These are phyloP conservation scores for Larix kaempferi DNA, from an alignment of 75 land plant species.

Conservation along the genomic window DNA sequence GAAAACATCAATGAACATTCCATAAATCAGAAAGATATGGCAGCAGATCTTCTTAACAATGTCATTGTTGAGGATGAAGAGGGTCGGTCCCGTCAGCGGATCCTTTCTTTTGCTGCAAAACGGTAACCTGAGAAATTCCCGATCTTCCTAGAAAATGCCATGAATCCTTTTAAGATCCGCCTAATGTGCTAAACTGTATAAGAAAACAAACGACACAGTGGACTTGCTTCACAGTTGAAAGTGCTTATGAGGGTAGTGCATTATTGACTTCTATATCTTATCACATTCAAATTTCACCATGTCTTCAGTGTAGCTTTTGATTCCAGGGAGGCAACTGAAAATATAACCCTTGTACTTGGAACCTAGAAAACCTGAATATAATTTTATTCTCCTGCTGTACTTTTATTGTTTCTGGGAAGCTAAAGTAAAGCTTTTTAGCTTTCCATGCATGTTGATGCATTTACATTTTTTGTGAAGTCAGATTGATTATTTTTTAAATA, in stretches of 20 bases:
- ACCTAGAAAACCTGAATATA: neutral
- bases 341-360: neutral
- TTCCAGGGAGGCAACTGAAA: neutral
- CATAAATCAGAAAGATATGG: conserved; percentile 41
- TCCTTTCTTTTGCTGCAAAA: conserved; percentile 92
- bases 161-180: neutral
- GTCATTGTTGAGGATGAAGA: conserved; percentile 86
- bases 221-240: neutral
- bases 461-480: neutral
- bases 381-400: neutral
- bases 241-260: neutral
- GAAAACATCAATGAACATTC: conserved; percentile 21
- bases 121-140: conserved; percentile 30
- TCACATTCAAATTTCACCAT: neutral
- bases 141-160: neutral
- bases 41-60: conserved; percentile 77
- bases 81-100: conserved; percentile 82
- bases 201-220: neutral
- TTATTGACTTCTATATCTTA: neutral
- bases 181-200: neutral
- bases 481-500: neutral
- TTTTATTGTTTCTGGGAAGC: neutral
- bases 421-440: neutral
- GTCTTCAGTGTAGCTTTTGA: neutral
- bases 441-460: neutral